A percentile compares a stretch with the other conserved stretches of the same genome.
Conservation (phyloP, 352 stramenopile species). For the Phytophthora meadii region DNA sequence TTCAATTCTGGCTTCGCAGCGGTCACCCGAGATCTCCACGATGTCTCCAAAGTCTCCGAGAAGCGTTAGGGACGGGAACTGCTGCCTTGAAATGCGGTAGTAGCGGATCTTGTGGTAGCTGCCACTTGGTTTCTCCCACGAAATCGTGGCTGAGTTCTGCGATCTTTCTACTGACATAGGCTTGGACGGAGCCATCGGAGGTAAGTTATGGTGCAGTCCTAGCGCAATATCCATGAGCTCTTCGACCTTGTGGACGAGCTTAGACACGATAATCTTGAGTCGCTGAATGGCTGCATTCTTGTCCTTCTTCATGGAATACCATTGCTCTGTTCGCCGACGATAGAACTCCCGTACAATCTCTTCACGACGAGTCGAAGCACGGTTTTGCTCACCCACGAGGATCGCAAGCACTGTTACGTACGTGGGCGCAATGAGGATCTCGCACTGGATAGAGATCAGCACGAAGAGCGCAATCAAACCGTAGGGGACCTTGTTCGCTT, state of each 20-base stretch:
- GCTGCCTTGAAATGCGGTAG: conserved; percentile 83
- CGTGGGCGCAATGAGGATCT: conserved; percentile 67
- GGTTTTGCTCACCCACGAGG: conserved; percentile 55
- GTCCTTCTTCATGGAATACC: conserved; percentile 84
- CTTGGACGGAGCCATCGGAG: conserved; percentile 76
- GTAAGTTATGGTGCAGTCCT: conserved; percentile 84
- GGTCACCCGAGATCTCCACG: conserved; percentile 72
- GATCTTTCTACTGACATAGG: conserved; percentile 60
- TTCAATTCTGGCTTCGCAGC: conserved; percentile 67
- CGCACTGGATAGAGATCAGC: conserved; percentile 85
- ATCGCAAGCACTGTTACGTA: conserved; percentile 70
- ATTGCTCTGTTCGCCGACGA: conserved; percentile 69
- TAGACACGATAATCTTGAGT: conserved; percentile 89
- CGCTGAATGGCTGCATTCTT: conserved; percentile 85
- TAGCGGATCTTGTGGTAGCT: conserved; percentile 83
- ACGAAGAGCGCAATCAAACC: conserved; percentile 84
- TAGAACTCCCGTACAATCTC: conserved; percentile 77
- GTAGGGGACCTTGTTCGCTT: conserved; percentile 55
- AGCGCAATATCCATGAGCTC: conserved; percentile 91
- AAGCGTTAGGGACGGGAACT: conserved; percentile 83
- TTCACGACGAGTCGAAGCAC: conserved; percentile 54
- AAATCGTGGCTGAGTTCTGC: conserved; percentile 80
- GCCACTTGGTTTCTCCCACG: conserved; percentile 67
- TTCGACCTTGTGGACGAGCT: conserved; percentile 89
- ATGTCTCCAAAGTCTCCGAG: conserved; percentile 85